phyloP scores from a whole-genome alignment of 306 rosid species.

The Cucumis melo region DNA sequence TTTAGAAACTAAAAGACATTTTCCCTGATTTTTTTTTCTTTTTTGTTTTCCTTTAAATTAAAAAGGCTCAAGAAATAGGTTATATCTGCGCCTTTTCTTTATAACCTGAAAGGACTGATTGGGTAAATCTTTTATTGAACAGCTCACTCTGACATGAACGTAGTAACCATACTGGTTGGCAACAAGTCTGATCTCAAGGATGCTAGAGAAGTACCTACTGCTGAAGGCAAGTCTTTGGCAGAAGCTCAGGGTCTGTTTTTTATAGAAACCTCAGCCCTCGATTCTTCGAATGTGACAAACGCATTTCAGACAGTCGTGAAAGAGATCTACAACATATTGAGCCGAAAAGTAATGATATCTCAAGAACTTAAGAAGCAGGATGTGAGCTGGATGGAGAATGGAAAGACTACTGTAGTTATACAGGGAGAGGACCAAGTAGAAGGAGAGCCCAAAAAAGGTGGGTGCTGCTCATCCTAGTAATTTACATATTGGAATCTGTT shows the following conservation, averaged over 20 bases:
- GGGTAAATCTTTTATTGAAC: constrained; percentile 35
- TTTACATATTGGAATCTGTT: constrained; percentile 1
- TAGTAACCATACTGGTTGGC: constrained; percentile 86
- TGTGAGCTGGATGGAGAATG: constrained; percentile 38
- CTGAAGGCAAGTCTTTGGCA: constrained; percentile 83
- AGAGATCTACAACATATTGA: constrained; percentile 84
- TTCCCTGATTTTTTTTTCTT: too few relatives aligned
- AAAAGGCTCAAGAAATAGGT: not conserved
- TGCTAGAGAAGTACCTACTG: constrained; percentile 79
- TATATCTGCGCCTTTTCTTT: not conserved
- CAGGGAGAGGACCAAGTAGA: constrained; percentile 38
- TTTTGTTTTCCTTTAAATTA: too few relatives aligned
- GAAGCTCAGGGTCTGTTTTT: constrained; percentile 92
- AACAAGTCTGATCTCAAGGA: constrained; percentile 94
- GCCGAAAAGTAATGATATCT: constrained; percentile 87
- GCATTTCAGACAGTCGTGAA: constrained; percentile 90
- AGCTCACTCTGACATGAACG: constrained; percentile 99
- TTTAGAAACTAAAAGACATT: too few relatives aligned
- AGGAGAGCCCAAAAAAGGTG: constrained; percentile 30
- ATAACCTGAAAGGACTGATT: constrained; percentile 32
- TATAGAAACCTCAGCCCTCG: constrained; percentile 96
- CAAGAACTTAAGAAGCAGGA: constrained; percentile 70
- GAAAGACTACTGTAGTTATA: constrained; percentile 58
- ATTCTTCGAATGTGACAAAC: constrained; percentile 74
- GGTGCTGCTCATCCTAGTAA: constrained; percentile 70